Conservation (phyloP, 2,329 filamentous ascomycete genomes). For the Penicillium sp. region DNA sequence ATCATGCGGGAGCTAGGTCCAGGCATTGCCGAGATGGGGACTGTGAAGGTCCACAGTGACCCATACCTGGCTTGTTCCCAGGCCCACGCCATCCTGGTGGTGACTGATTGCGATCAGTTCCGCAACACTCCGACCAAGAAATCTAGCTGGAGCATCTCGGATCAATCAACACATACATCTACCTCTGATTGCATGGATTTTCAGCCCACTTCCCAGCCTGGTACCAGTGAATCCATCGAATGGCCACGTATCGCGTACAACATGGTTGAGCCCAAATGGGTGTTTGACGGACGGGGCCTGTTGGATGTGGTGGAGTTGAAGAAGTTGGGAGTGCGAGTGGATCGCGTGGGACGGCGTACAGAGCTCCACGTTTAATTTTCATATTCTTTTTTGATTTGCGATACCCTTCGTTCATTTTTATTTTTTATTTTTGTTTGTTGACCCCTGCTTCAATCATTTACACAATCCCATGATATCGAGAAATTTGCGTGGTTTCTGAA, state of each 20-base stretch:
- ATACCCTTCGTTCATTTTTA: neutral
- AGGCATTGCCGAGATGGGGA: constrained; percentile 15
- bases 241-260: constrained; percentile 48
- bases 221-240: constrained; percentile 38
- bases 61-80: constrained; percentile 49
- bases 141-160: neutral
- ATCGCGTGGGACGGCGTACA: constrained; percentile 30
- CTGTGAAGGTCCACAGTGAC: constrained; percentile 43
- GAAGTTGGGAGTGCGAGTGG: constrained; percentile 37
- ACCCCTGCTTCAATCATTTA: no score
- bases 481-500: no score
- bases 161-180: constrained; percentile 21
- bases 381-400: neutral
- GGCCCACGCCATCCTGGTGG: constrained; percentile 51
- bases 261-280: constrained; percentile 50
- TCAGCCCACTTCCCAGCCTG: constrained; percentile 16
- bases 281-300: constrained; percentile 51
- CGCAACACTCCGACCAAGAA: constrained; percentile 27
- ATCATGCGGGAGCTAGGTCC: constrained; percentile 43
- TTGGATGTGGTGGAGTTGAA: constrained; percentile 37
- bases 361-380: neutral
- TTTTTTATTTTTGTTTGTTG: no score
- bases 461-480: no score
- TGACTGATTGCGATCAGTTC: constrained; percentile 58
- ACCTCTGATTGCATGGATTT: constrained; percentile 28